Evolutionary conservation across 2,329 filamentous ascomycete genomes (phyloP).

Genomic region (Keithomyces neogunnii): DNA sequence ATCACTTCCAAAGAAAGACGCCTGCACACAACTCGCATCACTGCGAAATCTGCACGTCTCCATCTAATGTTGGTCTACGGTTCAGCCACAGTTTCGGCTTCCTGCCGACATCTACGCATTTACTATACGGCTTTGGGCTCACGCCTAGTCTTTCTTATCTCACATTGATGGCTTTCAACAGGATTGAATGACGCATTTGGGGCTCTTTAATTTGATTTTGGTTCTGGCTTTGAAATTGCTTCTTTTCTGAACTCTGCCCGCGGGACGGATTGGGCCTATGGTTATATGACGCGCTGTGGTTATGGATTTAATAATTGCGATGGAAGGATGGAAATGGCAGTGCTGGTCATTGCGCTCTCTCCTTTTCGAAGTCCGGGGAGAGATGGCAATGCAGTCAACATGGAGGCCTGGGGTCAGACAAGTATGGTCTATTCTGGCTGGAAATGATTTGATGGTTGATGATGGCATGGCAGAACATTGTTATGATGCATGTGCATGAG

Average conservation of each 20-base stretch:
- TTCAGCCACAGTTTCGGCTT: background rate
- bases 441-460: background rate
- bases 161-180: background rate
- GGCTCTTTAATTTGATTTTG: background rate
- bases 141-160: background rate
- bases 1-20: background rate
- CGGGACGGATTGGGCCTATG: background rate
- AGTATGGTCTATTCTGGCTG: background rate
- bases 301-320: background rate
- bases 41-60: background rate
- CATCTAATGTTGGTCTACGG: background rate
- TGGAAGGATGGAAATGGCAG: constrained; percentile 2
- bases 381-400: constrained; percentile 2
- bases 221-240: background rate
- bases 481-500: constrained; percentile 3
- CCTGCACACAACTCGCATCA: background rate
- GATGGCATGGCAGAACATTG: background rate
- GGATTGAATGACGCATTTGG: background rate
- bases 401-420: background rate
- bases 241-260: background rate
- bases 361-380: background rate
- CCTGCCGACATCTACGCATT: background rate
- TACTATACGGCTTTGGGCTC: background rate
- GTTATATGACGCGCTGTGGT: too few species aligned
- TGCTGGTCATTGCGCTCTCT: constrained; percentile 8